Conservation (phyloP, 108 stramenopile species). For the Nannochloropsis granulata region DNA sequence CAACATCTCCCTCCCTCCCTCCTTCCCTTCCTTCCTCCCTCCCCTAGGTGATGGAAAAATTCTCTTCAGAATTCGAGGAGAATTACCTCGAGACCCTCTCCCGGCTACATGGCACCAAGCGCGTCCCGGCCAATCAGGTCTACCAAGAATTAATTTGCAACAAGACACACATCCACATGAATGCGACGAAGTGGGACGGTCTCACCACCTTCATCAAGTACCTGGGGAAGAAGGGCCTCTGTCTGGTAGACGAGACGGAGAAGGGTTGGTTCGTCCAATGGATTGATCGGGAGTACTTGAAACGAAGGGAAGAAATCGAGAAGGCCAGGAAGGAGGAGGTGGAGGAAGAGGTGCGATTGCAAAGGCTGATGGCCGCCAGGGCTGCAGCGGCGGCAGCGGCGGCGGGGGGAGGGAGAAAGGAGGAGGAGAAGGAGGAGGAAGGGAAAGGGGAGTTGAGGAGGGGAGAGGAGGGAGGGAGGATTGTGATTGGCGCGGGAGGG, state of each 20-base stretch:
- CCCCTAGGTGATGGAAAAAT: neutral
- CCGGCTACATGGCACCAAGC: constrained; percentile 71
- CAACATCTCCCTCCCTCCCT: neutral
- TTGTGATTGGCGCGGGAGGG: neutral
- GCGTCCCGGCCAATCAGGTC: constrained; percentile 83
- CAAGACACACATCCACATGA: constrained; percentile 94
- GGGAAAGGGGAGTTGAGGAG: neutral
- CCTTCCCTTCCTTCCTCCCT: neutral
- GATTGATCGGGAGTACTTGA: constrained; percentile 67
- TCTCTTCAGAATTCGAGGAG: constrained; percentile 55
- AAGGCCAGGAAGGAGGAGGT: constrained; percentile 25
- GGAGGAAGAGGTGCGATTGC: constrained; percentile 39
- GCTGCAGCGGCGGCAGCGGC: neutral
- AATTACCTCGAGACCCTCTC: constrained; percentile 65
- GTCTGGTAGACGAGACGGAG: constrained; percentile 87
- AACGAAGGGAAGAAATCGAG: constrained; percentile 27
- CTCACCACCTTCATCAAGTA: constrained; percentile 88
- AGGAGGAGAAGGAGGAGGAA: neutral
- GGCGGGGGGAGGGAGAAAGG: neutral
- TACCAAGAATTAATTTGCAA: constrained; percentile 96
- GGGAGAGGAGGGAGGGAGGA: neutral
- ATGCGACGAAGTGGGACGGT: constrained; percentile 86
- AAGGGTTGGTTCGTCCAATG: constrained; percentile 90
- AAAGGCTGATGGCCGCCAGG: neutral
- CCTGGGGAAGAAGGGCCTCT: constrained; percentile 77